phyloP scores from a whole-genome alignment of 352 stramenopile species.

The Achlya hypogyna region DNA sequence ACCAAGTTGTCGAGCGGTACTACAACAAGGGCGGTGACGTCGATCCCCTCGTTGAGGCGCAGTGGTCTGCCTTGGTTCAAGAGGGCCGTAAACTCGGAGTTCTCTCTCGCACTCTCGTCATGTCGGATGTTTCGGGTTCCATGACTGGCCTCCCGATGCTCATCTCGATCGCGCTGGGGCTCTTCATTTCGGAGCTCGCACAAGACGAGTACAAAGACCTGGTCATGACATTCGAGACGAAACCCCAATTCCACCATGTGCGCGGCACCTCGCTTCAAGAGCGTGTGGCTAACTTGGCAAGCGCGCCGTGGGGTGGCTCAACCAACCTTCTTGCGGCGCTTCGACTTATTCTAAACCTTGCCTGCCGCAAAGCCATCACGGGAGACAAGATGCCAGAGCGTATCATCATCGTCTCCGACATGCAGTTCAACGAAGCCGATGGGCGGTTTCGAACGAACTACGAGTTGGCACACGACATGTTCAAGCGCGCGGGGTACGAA shows the following conservation, averaged over 20 bases:
- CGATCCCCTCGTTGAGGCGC: constrained; percentile 38
- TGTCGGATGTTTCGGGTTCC: constrained; percentile 41
- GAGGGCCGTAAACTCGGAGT: constrained; percentile 23
- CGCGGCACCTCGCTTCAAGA: constrained; percentile 27
- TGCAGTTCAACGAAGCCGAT: constrained; percentile 63
- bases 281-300: constrained; percentile 22
- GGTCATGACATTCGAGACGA: constrained; percentile 43
- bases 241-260: constrained; percentile 33
- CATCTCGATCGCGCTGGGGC: constrained; percentile 33
- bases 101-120: constrained; percentile 33
- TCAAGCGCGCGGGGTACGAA: constrained; percentile 26
- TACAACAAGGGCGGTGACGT: not conserved
- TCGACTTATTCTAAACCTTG: constrained; percentile 40
- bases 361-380: constrained; percentile 26
- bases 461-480: constrained; percentile 31
- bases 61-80: constrained; percentile 40
- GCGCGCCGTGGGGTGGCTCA: constrained; percentile 33
- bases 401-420: constrained; percentile 76
- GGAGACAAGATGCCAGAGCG: constrained; percentile 40
- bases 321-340: constrained; percentile 65
- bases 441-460: constrained; percentile 37
- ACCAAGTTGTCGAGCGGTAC: constrained; percentile 40
- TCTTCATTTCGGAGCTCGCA: constrained; percentile 35
- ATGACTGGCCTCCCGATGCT: constrained; percentile 33
- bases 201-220: constrained; percentile 40